Conservation (phyloP, 2,329 filamentous ascomycete species). For the Rhynchosporium graminicola region DNA sequence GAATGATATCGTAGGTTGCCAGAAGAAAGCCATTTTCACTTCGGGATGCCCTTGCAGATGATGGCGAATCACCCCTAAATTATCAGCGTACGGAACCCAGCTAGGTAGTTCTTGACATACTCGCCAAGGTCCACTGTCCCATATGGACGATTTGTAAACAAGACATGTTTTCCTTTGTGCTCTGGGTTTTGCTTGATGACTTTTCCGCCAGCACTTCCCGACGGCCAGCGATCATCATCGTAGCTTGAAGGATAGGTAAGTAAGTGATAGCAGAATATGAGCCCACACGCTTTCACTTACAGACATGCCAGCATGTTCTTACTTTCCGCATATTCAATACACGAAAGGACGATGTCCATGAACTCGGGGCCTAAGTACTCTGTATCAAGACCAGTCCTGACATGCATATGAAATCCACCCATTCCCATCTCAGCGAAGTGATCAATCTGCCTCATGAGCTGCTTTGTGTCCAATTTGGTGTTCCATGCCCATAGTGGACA, state of each 20-base stretch:
- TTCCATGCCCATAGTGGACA: conserved; percentile 41
- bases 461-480: conserved; percentile 35
- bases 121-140: conserved; percentile 22
- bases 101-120: conserved; percentile 11
- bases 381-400: conserved; percentile 40
- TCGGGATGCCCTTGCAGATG: conserved; percentile 20
- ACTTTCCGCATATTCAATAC: conserved; percentile 39
- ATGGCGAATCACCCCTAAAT: conserved; percentile 12
- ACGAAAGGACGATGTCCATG: conserved; percentile 38
- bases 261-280: not conserved
- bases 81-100: conserved; percentile 2
- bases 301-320: conserved; percentile 41
- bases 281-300: conserved; percentile 22
- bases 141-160: conserved; percentile 34
- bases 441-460: conserved; percentile 40
- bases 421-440: conserved; percentile 40
- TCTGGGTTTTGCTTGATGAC: conserved; percentile 37
- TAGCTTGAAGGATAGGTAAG: conserved; percentile 26
- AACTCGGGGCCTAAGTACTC: conserved; percentile 41
- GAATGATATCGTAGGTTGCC: conserved; percentile 33
- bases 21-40: conserved; percentile 37
- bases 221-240: conserved; percentile 42
- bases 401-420: conserved; percentile 41
- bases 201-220: conserved; percentile 38
- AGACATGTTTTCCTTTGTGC: conserved; percentile 37